A percentile compares a stretch with the other conserved stretches of the same genome.
Evolutionary conservation across 2,329 filamentous ascomycete species (phyloP).

Genomic region (Colletotrichum destructivum): DNA sequence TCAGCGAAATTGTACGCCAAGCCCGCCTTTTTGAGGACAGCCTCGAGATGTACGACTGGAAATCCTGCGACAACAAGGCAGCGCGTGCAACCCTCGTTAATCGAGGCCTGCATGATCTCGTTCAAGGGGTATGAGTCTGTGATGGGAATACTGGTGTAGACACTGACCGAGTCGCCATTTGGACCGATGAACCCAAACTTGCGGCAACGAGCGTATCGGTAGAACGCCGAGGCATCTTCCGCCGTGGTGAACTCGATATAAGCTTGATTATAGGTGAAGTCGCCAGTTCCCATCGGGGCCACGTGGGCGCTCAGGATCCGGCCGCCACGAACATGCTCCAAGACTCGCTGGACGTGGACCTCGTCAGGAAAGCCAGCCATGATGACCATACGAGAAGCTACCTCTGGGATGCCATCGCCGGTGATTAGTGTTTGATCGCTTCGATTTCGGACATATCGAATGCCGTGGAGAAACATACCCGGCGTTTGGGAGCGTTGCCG

Average conservation of each 20-base stretch:
- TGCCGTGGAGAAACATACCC: constrained; percentile 37
- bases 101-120: not conserved
- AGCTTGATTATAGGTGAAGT: constrained; percentile 7
- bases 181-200: constrained; percentile 30
- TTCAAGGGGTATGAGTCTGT: constrained; percentile 35
- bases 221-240: constrained; percentile 6
- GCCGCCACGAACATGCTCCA: constrained; percentile 39
- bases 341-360: constrained; percentile 26
- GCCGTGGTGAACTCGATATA: constrained; percentile 29
- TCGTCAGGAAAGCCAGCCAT: constrained; percentile 34
- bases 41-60: constrained; percentile 18
- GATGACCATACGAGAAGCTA: constrained; percentile 33
- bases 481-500: constrained; percentile 13
- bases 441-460: constrained; percentile 27
- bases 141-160: constrained; percentile 3
- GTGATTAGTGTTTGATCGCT: constrained; percentile 17
- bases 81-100: constrained; percentile 25
- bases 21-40: constrained; percentile 16
- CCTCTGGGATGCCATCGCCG: constrained; percentile 17
- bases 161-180: not conserved
- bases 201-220: constrained; percentile 7
- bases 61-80: constrained; percentile 32
- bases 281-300: constrained; percentile 6
- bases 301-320: constrained; percentile 32
- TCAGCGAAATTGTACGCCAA: constrained; percentile 19